phyloP scores from a whole-genome alignment of 768 basidiomycete species.

The Mrakia frigida region DNA sequence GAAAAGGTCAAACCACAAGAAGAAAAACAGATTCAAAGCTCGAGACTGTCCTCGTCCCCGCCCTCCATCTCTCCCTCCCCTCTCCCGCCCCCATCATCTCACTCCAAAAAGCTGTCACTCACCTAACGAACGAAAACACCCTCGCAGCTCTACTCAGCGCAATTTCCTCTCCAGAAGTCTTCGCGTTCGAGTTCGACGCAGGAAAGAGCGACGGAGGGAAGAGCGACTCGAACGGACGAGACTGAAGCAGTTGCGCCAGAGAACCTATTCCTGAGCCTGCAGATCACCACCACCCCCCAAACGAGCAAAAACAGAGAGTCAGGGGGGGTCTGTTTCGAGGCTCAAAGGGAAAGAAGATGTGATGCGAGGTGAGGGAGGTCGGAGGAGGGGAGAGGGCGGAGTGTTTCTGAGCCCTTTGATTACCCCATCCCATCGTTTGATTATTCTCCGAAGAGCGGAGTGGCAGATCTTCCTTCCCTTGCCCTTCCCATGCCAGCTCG shows the following conservation, averaged over 20 bases:
- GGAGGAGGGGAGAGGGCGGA: background rate
- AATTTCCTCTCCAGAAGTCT: slow-evolving; percentile 32
- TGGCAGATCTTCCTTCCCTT: too few relatives aligned
- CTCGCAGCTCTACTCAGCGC: slow-evolving; percentile 41
- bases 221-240: slow-evolving; percentile 49
- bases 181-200: background rate
- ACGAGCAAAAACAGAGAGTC: background rate
- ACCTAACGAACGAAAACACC: slow-evolving; percentile 42
- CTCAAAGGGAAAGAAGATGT: background rate
- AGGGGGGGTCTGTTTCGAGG: background rate
- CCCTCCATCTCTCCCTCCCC: background rate
- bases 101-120: slow-evolving; percentile 21
- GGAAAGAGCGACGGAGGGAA: slow-evolving; percentile 16
- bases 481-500: too few relatives aligned
- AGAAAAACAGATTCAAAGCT: background rate
- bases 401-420: too few relatives aligned
- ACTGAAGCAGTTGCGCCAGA: slow-evolving; percentile 56
- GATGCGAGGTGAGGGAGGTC: background rate
- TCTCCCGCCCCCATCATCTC: background rate
- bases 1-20: too few relatives aligned
- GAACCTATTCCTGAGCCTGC: slow-evolving; percentile 83
- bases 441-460: too few relatives aligned
- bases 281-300: too few relatives aligned
- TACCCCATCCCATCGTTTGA: too few relatives aligned
- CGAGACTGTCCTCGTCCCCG: background rate